phyloP scores from a whole-genome alignment of 768 basidiomycete species.

The Clavulina sp. region DNA sequence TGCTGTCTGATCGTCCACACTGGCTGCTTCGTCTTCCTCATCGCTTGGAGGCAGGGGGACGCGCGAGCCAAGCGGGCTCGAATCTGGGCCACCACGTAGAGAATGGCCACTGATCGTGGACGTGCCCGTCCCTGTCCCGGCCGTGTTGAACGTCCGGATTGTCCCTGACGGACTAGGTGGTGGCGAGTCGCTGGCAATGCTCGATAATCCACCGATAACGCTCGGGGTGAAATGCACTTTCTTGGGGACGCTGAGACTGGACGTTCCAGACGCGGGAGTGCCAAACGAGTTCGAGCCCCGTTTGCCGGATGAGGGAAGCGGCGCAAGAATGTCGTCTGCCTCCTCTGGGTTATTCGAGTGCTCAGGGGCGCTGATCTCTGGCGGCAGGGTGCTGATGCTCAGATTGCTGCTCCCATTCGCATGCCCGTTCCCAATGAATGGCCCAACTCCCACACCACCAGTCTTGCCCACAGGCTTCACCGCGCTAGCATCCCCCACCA shows the following conservation, averaged over 20 bases:
- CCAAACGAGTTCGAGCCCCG: not conserved
- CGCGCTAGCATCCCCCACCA: not conserved
- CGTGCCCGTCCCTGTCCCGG: no score
- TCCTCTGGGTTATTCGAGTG: no score
- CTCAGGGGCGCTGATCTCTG: not conserved
- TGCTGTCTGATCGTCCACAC: no score
- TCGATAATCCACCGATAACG: slow-evolving; percentile 20
- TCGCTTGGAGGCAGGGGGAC: no score
- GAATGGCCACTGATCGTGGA: no score
- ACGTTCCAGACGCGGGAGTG: not conserved
- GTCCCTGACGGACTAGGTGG: slow-evolving; percentile 3
- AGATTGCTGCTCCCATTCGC: not conserved
- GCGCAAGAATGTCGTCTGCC: not conserved
- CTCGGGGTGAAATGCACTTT: slow-evolving; percentile 36
- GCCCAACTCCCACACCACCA: no score
- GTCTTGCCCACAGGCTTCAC: not conserved
- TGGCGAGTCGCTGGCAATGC: slow-evolving; percentile 12
- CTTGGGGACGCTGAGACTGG: slow-evolving; percentile 14
- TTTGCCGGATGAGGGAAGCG: no score
- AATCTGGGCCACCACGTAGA: no score
- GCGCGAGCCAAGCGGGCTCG: no score
- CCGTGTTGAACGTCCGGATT: no score
- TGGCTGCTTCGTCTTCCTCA: no score
- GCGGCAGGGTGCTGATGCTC: not conserved
- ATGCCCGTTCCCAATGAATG: not conserved